Base-by-base conservation (phyloP, 2,329 filamentous ascomycete genomes). In the Cladosporium sp. region DNA sequence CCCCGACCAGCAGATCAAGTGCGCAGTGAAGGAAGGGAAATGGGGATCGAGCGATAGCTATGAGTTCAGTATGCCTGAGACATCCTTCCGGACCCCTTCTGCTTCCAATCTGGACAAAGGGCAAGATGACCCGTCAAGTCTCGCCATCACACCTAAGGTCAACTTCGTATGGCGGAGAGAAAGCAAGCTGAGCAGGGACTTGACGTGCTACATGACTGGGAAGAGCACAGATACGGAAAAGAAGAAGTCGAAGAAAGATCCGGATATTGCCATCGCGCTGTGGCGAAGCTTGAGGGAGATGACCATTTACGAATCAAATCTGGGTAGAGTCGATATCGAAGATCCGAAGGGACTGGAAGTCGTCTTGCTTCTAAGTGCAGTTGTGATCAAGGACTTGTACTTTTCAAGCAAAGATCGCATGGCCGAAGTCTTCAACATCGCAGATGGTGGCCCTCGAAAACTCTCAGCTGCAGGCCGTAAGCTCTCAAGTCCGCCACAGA, bases 271-370 rank as follows among this genome's bases (percentile, higher is more conserved):
- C 0, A 85, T 98, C n/a, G 93, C 92, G 2, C 85, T 98, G 72
- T 96, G 93, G 82, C 88, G 90, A 70, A 85, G 86, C 21, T 83
- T 89, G 29, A 89, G 87, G 70, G 91, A 93, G 71, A 79, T 98
- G 66, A 96, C 93, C 1, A 85, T 99, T 50, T 97, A 98, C 80
- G 91, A 99, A 78, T 91, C 94, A 5, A 98, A 98, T 75, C 83
- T 98, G 74, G 89, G 90, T 67, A 85, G 95, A 7, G 90, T 98
- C 12, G 93, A 98, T 52, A 88, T 98, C 68, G 93, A 99, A 77
- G 95, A 99, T 78, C 88, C 90, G 65, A 98, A 97, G 77, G 95
- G 95, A 0, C 81, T 98, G 4, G 95, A 99, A 76, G 86, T 98
- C 1, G 89, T 93, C 1, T 79, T 98, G 26, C 74, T 89, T 31